Percentiles rank a stretch among this genome's conserved stretches.
Evolutionary conservation across 257 asterid species (phyloP).

Genomic region (Ehretia macrophylla): DNA sequence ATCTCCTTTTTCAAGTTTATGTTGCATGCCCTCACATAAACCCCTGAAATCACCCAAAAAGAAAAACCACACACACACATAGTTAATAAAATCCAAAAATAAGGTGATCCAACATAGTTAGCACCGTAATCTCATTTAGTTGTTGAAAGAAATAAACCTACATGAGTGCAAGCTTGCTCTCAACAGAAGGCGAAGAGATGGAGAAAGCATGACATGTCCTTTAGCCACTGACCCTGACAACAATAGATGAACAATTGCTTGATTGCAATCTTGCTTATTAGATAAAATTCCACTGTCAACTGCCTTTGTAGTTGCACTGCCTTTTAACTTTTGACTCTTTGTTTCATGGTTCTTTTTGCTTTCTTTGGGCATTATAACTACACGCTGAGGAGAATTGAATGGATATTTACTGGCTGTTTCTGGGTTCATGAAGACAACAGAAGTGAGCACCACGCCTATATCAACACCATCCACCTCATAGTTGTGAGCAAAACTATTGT

Average conservation of each 20-base stretch:
- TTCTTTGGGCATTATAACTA: conserved; percentile 56
- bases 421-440: conserved; percentile 74
- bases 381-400: conserved; percentile 56
- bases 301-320: conserved; percentile 45
- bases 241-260: conserved; percentile 44
- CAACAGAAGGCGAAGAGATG: conserved; percentile 81
- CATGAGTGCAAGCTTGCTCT: conserved; percentile 80
- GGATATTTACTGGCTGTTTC: conserved; percentile 71
- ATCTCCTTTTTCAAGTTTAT: conserved; percentile 43
- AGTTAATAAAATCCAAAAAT: conserved; percentile 11
- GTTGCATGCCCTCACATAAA: conserved; percentile 48
- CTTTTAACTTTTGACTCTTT: conserved; percentile 33
- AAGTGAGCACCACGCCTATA: conserved; percentile 66
- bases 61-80: not conserved
- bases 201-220: conserved; percentile 90
- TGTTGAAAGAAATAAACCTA: conserved; percentile 39
- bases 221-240: conserved; percentile 73
- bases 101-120: not conserved
- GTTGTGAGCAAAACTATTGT: conserved; percentile 38
- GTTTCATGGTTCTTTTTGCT: conserved; percentile 34
- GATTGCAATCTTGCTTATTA: conserved; percentile 33
- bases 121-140: conserved; percentile 11
- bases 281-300: conserved; percentile 30
- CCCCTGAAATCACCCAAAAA: conserved; percentile 64
- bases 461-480: conserved; percentile 44